phyloP scores from a whole-genome alignment of 768 basidiomycete species.

The Leccinum disarticulatum region DNA sequence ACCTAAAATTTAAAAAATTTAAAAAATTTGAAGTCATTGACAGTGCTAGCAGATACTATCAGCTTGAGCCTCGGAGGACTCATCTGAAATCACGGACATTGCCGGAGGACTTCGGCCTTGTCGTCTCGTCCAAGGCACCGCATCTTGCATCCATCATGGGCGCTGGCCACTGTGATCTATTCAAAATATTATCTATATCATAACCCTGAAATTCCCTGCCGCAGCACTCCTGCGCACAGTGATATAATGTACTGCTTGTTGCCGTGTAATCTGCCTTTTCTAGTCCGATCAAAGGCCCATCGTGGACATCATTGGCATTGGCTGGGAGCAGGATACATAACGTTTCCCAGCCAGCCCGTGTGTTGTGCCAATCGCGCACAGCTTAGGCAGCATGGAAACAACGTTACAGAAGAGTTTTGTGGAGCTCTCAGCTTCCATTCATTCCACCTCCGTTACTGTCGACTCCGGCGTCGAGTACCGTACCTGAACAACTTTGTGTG shows the following conservation, averaged over 20 bases:
- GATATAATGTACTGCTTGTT: conserved; percentile 31
- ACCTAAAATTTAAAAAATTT: no score
- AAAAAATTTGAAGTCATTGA: no score
- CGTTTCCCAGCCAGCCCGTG: conserved; percentile 19
- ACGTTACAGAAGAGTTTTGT: conserved; percentile 21
- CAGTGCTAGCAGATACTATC: conserved; percentile 15
- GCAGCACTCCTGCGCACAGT: conserved; percentile 22
- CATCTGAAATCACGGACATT: conserved; percentile 2
- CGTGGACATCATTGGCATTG: conserved; percentile 11
- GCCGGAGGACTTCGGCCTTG: background rate
- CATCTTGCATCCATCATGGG: conserved; percentile 10
- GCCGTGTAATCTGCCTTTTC: conserved; percentile 22
- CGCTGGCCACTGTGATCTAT: background rate
- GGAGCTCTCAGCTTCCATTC: conserved; percentile 15
- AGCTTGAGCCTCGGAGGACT: no score
- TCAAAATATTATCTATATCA: no score
- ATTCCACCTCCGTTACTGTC: conserved; percentile 2
- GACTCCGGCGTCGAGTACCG: background rate
- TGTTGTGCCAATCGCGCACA: conserved; percentile 9
- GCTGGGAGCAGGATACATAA: conserved; percentile 10
- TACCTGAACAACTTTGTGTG: conserved; percentile 10
- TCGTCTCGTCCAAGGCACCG: background rate
- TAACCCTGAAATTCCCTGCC: conserved; percentile 31
- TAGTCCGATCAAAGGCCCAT: conserved; percentile 25
- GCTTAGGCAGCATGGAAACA: conserved; percentile 22